Evolutionary conservation across 2,329 filamentous ascomycete genomes (phyloP), one percentile per base, ranked within the genome.

Genomic region (Monosporascus sp.): DNA sequence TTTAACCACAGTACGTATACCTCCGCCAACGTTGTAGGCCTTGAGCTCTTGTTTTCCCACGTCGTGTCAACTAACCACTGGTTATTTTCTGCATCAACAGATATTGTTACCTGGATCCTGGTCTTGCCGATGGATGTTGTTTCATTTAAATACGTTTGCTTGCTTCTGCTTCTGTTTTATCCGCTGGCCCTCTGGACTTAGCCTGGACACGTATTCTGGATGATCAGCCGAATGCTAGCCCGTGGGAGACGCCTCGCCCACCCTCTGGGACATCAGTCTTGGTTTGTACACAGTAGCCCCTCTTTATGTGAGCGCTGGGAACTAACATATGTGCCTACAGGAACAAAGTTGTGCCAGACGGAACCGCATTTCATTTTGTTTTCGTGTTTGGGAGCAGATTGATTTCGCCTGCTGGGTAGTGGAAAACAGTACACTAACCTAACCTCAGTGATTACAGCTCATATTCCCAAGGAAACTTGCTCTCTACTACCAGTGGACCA

Each of bases 381-480:
- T 61, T 63, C 62, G 57, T 55, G 60, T 66, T 66, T 58, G 62
- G 65, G 63, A 60, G 56, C 57, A 61, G 57, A 59, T 64, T 60
- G 56, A 58, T 65, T 50, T 63, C 24, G 52, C 43, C 43, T 47
- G 52, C 51, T 60, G 56, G 65, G 60, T 65, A 71, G 72, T 77
- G 73, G 74, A 72, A 72, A 73, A 79, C 71, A 76, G 74, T 67
- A 78, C 72, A 83, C 80, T 83, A 77, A 83, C 78, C 72, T 65
- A 57, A 68, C 64, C 66, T 64, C 74, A 81, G 79, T 76, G 77
- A 81, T 57, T 81, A 77, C 69, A 83, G 79, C 74, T 78, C 65
- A 63, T 69, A 75, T 65, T 72, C 75, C 56, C 78, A 78, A 65
- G 72, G 76, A 67, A 72, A 75, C 57, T 73, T 82, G 72, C 68